Evolutionary conservation across 2,329 filamentous ascomycete species (phyloP).

Genomic region (Arthroderma sp.): DNA sequence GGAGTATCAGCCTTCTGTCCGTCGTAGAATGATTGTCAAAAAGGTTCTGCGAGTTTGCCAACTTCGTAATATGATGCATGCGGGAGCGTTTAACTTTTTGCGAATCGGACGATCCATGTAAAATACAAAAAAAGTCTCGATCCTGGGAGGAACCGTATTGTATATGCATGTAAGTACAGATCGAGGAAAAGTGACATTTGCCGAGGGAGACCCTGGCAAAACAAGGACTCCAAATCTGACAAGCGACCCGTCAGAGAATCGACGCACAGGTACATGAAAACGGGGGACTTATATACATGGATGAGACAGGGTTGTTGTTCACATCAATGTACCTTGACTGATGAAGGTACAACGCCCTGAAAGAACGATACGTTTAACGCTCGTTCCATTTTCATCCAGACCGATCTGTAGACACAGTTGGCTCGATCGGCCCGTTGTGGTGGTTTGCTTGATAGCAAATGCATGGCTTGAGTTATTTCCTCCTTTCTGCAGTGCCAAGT

Average conservation of each 20-base stretch:
- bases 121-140: background rate
- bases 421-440: conserved; percentile 42
- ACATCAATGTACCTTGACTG: conserved; percentile 15
- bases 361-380: conserved; percentile 14
- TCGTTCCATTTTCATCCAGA: conserved; percentile 24
- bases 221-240: background rate
- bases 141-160: background rate
- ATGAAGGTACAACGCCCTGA: conserved; percentile 15
- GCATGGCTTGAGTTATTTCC: conserved; percentile 21
- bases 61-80: background rate
- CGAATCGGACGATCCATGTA: background rate
- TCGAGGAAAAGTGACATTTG: background rate
- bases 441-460: conserved; percentile 38
- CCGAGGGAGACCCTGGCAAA: background rate
- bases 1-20: background rate
- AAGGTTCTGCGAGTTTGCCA: background rate
- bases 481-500: conserved; percentile 34
- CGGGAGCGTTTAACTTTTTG: background rate
- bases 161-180: background rate
- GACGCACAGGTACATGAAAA: background rate
- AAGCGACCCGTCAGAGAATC: background rate
- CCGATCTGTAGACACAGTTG: conserved; percentile 38
- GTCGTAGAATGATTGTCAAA: background rate
- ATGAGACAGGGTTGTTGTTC: background rate
- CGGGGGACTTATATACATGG: background rate